Conservation (phyloP, 495 filamentous ascomycete genomes). For the Xylaria sp. region DNA sequence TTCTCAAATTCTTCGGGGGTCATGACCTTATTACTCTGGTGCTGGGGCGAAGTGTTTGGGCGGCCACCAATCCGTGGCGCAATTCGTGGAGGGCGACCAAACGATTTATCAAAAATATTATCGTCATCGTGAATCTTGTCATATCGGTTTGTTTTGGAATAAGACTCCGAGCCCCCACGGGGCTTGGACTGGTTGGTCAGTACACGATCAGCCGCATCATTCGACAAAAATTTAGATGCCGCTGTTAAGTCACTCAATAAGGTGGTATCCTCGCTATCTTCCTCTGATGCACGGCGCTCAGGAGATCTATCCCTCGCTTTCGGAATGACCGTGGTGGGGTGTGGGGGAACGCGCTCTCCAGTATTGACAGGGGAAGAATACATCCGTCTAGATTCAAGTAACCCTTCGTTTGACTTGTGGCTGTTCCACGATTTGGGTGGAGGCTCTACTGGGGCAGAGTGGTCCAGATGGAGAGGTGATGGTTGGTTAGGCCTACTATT, state of each 20-base stretch:
- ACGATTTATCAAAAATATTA: constrained; percentile 57
- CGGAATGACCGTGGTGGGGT: constrained; percentile 43
- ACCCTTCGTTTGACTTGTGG: constrained; percentile 67
- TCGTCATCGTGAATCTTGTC: constrained; percentile 51
- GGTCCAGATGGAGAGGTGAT: constrained; percentile 65
- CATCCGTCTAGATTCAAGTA: constrained; percentile 56
- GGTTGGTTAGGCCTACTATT: constrained; percentile 54
- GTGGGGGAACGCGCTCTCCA: constrained; percentile 25
- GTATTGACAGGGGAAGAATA: constrained; percentile 37
- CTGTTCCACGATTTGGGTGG: constrained; percentile 75
- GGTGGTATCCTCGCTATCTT: constrained; percentile 73
- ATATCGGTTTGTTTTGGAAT: constrained; percentile 42
- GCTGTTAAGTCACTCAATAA: constrained; percentile 69
- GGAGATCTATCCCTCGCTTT: constrained; percentile 57
- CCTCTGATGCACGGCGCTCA: constrained; percentile 54
- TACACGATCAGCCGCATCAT: constrained; percentile 24
- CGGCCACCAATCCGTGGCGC: constrained; percentile 50
- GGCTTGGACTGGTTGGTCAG: constrained; percentile 2
- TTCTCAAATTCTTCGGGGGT: constrained; percentile 86
- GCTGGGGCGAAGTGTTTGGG: constrained; percentile 46
- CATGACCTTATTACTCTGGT: constrained; percentile 75
- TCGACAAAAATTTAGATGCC: constrained; percentile 54
- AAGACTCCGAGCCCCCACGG: constrained; percentile 34
- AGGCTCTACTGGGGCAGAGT: constrained; percentile 59
- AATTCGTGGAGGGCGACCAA: constrained; percentile 63